phyloP scores from a whole-genome alignment of 2,329 filamentous ascomycete genomes.

The Scedosporium dehoogii region DNA sequence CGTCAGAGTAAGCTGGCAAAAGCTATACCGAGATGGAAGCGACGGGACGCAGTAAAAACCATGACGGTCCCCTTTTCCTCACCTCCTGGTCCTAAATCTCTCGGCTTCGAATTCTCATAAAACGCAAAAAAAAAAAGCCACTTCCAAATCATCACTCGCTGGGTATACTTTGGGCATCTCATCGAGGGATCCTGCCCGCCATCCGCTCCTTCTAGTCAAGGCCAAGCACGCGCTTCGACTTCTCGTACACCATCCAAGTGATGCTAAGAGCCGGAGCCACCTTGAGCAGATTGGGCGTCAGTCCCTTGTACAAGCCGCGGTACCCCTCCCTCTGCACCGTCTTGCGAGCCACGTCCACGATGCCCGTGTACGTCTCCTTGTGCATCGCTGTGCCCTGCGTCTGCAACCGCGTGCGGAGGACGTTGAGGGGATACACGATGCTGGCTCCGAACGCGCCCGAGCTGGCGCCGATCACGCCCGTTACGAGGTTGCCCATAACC shows the following conservation, averaged over 20 bases:
- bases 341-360: slow-evolving; percentile 77
- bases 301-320: slow-evolving; percentile 82
- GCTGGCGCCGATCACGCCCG: slow-evolving; percentile 80
- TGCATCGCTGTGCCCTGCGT: slow-evolving; percentile 92
- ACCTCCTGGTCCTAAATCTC: too few species aligned
- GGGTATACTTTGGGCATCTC: too few species aligned
- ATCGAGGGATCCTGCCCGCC: too few species aligned
- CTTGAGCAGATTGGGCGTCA: slow-evolving; percentile 92
- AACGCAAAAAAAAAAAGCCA: too few species aligned
- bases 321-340: slow-evolving; percentile 77
- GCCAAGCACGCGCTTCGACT: slow-evolving; percentile 64
- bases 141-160: too few species aligned
- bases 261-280: slow-evolving; percentile 94
- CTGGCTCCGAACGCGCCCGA: slow-evolving; percentile 87
- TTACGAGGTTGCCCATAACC: slow-evolving; percentile 68
- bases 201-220: slow-evolving; percentile 27
- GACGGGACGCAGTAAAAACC: too few species aligned
- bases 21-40: too few species aligned
- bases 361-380: slow-evolving; percentile 79
- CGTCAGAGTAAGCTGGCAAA: too few species aligned
- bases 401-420: slow-evolving; percentile 83
- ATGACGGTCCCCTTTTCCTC: too few species aligned
- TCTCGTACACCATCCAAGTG: slow-evolving; percentile 88
- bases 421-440: slow-evolving; percentile 91
- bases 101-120: too few species aligned